Evolutionary conservation across 257 asterid genomes (phyloP).

Genomic region (Penstemon eatonii): DNA sequence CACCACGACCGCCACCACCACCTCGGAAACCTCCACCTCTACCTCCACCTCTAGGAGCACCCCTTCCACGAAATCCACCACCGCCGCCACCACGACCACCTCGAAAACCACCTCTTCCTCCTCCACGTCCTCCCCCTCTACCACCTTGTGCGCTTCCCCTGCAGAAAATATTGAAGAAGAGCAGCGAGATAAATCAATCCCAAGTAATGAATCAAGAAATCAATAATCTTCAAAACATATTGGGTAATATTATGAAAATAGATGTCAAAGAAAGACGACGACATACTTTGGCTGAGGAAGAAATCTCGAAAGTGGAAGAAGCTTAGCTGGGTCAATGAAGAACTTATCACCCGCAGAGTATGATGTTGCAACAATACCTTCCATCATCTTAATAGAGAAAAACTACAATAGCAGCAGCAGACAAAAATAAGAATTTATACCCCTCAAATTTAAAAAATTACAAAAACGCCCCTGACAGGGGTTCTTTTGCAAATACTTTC

Average conservation of each 20-base stretch:
- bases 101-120: constrained; percentile 61
- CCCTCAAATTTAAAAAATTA: too few relatives aligned
- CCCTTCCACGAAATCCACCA: too few relatives aligned
- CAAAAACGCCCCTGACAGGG: too few relatives aligned
- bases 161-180: constrained; percentile 3
- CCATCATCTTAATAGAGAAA: constrained; percentile 85
- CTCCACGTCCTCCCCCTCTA: constrained; percentile 64
- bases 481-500: too few relatives aligned
- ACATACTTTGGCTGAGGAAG: constrained; percentile 81
- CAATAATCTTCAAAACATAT: not conserved
- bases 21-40: too few relatives aligned
- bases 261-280: not conserved
- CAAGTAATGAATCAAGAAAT: too few relatives aligned
- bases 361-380: constrained; percentile 86
- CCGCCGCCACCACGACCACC: constrained; percentile 43
- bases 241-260: too few relatives aligned
- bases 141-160: constrained; percentile 53
- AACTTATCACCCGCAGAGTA: constrained; percentile 85
- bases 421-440: not conserved
- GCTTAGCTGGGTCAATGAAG: constrained; percentile 91
- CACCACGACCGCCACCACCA: not conserved
- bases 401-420: constrained; percentile 37
- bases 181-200: too few relatives aligned
- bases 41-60: too few relatives aligned
- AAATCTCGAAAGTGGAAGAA: constrained; percentile 79